Conservation (phyloP, 2,329 filamentous ascomycete species). For the Ophiostoma australiae region DNA sequence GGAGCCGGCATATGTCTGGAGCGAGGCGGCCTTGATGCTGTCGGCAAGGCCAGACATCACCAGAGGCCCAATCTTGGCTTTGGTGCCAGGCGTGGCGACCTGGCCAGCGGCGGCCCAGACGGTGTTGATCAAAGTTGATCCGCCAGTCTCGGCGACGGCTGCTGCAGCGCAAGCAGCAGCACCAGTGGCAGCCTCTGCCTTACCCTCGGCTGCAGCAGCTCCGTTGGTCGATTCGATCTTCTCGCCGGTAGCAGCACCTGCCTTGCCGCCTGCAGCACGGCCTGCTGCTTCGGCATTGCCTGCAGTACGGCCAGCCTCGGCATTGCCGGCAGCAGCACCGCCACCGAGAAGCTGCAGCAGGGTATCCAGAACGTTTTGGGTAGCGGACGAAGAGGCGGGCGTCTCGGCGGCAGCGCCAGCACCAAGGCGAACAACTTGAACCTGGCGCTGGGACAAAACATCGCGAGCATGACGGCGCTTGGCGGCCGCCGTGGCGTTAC, state of each 20-base stretch:
- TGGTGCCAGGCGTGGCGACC: conserved; percentile 42
- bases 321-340: conserved; percentile 36
- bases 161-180: conserved; percentile 11
- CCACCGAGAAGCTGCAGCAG: conserved; percentile 30
- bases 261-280: neutral
- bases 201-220: neutral
- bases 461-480: conserved; percentile 25
- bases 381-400: neutral
- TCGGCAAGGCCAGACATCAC: conserved; percentile 42
- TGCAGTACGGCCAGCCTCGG: neutral
- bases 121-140: conserved; percentile 43
- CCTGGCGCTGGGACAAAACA: conserved; percentile 14
- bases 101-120: conserved; percentile 41
- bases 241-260: conserved; percentile 35
- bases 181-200: conserved; percentile 35
- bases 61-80: conserved; percentile 39
- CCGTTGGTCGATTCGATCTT: neutral
- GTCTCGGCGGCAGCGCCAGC: neutral
- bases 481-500: neutral
- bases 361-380: neutral
- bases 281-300: neutral
- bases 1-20: conserved; percentile 45
- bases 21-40: conserved; percentile 36
- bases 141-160: conserved; percentile 27
- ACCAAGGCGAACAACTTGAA: conserved; percentile 12